Evolutionary conservation across 768 basidiomycete genomes (phyloP).

Genomic region (Russula abietina): DNA sequence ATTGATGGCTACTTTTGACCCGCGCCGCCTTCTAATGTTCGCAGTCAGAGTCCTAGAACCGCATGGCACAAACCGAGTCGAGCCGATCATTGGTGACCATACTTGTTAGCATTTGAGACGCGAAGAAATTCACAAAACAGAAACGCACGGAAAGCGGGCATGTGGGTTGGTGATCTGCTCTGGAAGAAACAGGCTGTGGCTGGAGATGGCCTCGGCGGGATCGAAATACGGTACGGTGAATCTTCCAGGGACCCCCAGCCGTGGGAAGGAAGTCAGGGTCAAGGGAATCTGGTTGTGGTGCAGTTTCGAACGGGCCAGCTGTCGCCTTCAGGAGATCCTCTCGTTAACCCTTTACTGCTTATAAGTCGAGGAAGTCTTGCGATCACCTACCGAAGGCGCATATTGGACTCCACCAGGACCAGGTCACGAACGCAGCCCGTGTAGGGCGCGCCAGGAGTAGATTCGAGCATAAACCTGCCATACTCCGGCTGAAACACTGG

Average conservation of each 20-base stretch:
- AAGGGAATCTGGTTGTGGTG: constrained; percentile 82
- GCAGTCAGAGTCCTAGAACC: constrained; percentile 83
- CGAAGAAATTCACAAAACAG: constrained; percentile 1
- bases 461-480: constrained; percentile 97
- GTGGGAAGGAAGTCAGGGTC: constrained; percentile 93
- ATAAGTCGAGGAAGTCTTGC: not conserved
- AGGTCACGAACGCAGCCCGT: constrained; percentile 82
- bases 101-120: not conserved
- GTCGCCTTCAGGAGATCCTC: constrained; percentile 48
- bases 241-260: constrained; percentile 78
- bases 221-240: constrained; percentile 90
- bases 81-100: not conserved
- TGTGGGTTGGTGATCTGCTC: constrained; percentile 97
- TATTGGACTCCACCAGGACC: constrained; percentile 86
- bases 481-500: constrained; percentile 98
- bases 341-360: constrained; percentile 1
- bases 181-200: constrained; percentile 90
- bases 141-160: constrained; percentile 90
- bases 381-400: constrained; percentile 72
- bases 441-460: constrained; percentile 94
- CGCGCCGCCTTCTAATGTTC: constrained; percentile 85
- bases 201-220: constrained; percentile 71
- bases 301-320: constrained; percentile 76
- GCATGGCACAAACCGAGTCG: not conserved
- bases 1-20: constrained; percentile 93